Conservation (phyloP, 2,329 filamentous ascomycete species). For the Venturia effusa region DNA sequence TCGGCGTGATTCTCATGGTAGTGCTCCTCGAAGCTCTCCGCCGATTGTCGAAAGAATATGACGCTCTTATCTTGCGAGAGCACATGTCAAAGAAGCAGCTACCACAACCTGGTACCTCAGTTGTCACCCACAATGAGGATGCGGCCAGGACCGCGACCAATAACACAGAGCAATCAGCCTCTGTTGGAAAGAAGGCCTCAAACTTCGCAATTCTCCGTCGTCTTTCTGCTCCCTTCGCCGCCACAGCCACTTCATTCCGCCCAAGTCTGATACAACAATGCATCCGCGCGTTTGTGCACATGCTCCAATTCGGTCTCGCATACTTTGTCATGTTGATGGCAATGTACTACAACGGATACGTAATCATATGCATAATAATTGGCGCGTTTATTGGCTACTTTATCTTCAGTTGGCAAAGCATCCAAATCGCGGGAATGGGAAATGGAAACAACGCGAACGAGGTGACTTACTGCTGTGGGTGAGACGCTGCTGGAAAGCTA, state of each 20-base stretch:
- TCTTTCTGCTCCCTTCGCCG: not conserved
- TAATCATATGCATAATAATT: slow-evolving; percentile 72
- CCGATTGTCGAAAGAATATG: slow-evolving; percentile 60
- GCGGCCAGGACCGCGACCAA: not conserved
- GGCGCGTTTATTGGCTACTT: slow-evolving; percentile 66
- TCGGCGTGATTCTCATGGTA: slow-evolving; percentile 66
- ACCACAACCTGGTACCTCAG: not conserved
- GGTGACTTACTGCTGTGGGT: slow-evolving; percentile 7
- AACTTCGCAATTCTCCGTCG: not conserved
- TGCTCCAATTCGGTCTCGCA: slow-evolving; percentile 60
- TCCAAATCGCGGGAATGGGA: not conserved
- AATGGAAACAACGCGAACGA: not conserved
- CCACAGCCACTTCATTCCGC: slow-evolving; percentile 21
- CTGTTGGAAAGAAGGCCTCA: not conserved
- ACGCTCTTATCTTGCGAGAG: slow-evolving; percentile 48
- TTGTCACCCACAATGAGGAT: not conserved
- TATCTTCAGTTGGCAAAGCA: slow-evolving; percentile 57
- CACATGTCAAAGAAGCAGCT: slow-evolving; percentile 27
- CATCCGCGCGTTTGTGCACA: slow-evolving; percentile 56
- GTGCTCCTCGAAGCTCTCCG: slow-evolving; percentile 62
- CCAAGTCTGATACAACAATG: slow-evolving; percentile 56
- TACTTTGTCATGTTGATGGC: slow-evolving; percentile 69
- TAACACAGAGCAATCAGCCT: not conserved
- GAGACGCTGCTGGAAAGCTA: not conserved
- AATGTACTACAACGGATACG: slow-evolving; percentile 58